These are phyloP conservation scores for Pseudofabraea citricarpa DNA, from an alignment of 2,329 filamentous ascomycete species.

Conservation along the genomic window DNA sequence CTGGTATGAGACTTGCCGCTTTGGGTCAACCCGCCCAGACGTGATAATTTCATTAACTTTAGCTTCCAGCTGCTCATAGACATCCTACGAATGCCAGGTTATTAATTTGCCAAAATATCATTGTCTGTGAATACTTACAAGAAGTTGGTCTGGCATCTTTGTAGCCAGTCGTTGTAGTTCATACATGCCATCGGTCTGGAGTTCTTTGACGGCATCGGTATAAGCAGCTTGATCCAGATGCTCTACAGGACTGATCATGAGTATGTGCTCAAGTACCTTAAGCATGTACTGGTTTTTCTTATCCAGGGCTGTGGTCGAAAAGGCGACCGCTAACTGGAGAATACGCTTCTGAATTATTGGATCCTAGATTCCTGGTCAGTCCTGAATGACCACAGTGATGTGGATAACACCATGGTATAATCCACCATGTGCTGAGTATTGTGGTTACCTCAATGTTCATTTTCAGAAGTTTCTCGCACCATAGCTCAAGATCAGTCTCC, in stretches of 20 bases:
- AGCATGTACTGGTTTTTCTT: slow-evolving; percentile 78
- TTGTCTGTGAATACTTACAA: slow-evolving; percentile 35
- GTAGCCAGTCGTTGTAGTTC: slow-evolving; percentile 86
- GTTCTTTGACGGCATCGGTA: slow-evolving; percentile 83
- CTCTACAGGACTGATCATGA: slow-evolving; percentile 74
- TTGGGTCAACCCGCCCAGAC: slow-evolving; percentile 70
- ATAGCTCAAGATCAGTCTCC: slow-evolving; percentile 61
- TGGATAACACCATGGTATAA: background rate
- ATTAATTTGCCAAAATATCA: slow-evolving; percentile 11
- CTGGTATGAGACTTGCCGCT: slow-evolving; percentile 78
- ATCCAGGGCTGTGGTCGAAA: slow-evolving; percentile 76
- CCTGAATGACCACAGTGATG: slow-evolving; percentile 10
- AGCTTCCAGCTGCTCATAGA: slow-evolving; percentile 81
- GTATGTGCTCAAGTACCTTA: slow-evolving; percentile 84
- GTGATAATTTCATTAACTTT: slow-evolving; percentile 78
- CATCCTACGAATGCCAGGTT: slow-evolving; percentile 41
- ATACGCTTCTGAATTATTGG: slow-evolving; percentile 78
- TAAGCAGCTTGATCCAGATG: slow-evolving; percentile 68
- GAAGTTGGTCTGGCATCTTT: slow-evolving; percentile 84
- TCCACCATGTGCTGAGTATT: background rate
- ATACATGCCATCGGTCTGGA: slow-evolving; percentile 78
- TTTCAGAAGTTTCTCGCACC: slow-evolving; percentile 67
- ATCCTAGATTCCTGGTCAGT: slow-evolving; percentile 44
- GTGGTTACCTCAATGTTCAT: slow-evolving; percentile 59
- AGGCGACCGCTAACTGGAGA: slow-evolving; percentile 76